Base-by-base conservation (phyloP, 192 early-diverging fungal genomes). In the Nowakowskiella sp. region DNA sequence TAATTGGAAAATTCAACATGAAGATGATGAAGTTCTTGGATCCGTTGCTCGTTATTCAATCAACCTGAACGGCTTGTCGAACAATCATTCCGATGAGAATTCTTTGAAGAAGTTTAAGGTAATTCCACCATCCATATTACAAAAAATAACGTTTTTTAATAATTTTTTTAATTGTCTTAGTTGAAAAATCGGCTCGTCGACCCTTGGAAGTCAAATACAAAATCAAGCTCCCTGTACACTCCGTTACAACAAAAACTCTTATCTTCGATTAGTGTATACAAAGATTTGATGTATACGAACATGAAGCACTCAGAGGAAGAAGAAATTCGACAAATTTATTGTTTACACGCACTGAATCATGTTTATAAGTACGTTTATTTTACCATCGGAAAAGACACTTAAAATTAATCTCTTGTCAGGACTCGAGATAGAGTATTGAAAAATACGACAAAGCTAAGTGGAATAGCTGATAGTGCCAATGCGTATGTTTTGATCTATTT, bases 321-420 rank as follows among this genome's bases (percentile, higher is more conserved):
- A 39, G 84, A 85, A 50, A 72, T 97, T 8, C 76, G 85, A 10
- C 77, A 78, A 2, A 43, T 76, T 1, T 90, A 93, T 56, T 68
- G 69, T 6, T 65, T 97, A 25, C 96, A 99, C 54, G 83, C 81
- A 3, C 58, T 99, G 49, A 99, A 97, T 63, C 96, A 99, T 46
- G 74, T 99, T 10, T 67, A 79, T 55, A 92, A 91, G 72, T 77
- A 66, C 46, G 69, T 53, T 6, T 10, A 19, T 19, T 53, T 10
- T 23, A 23, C 1, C 10, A 36, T 13, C 6, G 16, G 13, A 28
- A 27, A 9, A 19, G 7, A 19, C 28, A 16, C 30, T 10, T 4
- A n/a, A n/a, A 58, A 19, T 4, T 7, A 36, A 59, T 23, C 57
- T 61, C 47, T 34, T 2, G 25, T 45, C 30, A 80, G 76, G 50